Conservation (phyloP, 2,329 filamentous ascomycete species). For the Exophiala aquamarina region DNA sequence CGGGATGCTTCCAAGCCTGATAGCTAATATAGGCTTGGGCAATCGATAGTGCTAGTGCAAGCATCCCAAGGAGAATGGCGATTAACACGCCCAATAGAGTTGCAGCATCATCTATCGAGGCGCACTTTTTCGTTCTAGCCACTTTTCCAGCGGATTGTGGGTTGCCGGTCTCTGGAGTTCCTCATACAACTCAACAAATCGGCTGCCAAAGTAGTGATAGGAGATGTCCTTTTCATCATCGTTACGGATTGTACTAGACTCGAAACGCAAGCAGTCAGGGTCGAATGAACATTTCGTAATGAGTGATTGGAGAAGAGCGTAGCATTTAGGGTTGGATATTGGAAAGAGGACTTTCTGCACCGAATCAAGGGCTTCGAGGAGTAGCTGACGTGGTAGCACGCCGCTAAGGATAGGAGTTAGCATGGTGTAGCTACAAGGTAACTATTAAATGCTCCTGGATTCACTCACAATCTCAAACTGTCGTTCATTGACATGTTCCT, state of each 20-base stretch:
- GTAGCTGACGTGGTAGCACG: slow-evolving; percentile 28
- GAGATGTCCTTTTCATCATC: slow-evolving; percentile 15
- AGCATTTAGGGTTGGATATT: slow-evolving; percentile 13
- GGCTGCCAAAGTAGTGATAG: slow-evolving; percentile 24
- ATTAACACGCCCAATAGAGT: slow-evolving; percentile 25
- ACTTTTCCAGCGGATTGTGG: slow-evolving; percentile 18
- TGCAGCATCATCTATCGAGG: slow-evolving; percentile 25
- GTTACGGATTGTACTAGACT: not conserved
- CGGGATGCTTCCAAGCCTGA: slow-evolving; percentile 26
- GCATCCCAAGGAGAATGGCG: slow-evolving; percentile 22
- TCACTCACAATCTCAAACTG: not conserved
- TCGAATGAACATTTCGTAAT: not conserved
- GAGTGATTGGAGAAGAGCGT: not conserved
- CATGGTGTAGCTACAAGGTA: too few species aligned
- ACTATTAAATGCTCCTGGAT: too few species aligned
- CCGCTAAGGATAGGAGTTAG: too few species aligned
- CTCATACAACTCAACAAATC: slow-evolving; percentile 23
- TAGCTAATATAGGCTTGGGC: slow-evolving; percentile 26
- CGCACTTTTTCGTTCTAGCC: slow-evolving; percentile 25
- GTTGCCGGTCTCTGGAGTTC: slow-evolving; percentile 25
- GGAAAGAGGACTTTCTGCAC: slow-evolving; percentile 20
- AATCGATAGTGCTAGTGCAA: slow-evolving; percentile 17
- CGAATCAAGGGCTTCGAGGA: slow-evolving; percentile 30
- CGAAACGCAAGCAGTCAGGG: not conserved
- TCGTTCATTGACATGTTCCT: not conserved